Conservation (phyloP, 1,139 yeast species). For the Meyerozyma guilliermondii region DNA sequence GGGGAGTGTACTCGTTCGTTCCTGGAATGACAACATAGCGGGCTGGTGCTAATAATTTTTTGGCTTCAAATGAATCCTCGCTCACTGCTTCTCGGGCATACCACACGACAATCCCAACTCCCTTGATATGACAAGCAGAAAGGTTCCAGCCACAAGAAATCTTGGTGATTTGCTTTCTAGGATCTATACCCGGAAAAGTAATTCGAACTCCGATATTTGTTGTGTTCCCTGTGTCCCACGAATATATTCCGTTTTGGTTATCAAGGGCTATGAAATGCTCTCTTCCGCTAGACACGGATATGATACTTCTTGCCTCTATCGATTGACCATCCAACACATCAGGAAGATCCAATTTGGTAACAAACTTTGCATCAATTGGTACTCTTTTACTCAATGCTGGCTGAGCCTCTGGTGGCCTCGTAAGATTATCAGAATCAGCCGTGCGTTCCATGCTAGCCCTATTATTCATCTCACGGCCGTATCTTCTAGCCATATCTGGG, state of each 20-base stretch:
- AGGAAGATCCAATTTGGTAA: constrained; percentile 26
- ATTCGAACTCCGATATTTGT: constrained; percentile 44
- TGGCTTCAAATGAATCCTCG: constrained; percentile 16
- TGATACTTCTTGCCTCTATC: constrained; percentile 22
- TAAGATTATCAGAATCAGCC: constrained; percentile 11
- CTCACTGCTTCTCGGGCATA: constrained; percentile 35
- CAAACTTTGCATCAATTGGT: constrained; percentile 24
- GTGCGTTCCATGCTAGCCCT: constrained; percentile 6
- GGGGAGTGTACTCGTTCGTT: constrained; percentile 31
- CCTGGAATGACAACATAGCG: constrained; percentile 37
- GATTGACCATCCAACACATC: constrained; percentile 5
- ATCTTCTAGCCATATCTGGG: constrained; percentile 3
- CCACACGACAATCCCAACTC: constrained; percentile 62
- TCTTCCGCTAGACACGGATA: constrained; percentile 60
- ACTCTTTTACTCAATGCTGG: constrained; percentile 5
- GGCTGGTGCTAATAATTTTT: constrained; percentile 22
- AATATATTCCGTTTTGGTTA: constrained; percentile 44
- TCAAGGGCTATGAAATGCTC: constrained; percentile 63
- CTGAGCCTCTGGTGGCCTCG: constrained; percentile 16
- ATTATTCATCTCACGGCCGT: constrained; percentile 5
- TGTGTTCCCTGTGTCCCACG: constrained; percentile 56
- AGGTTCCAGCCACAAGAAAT: constrained; percentile 70
- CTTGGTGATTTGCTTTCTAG: constrained; percentile 25
- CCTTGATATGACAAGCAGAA: constrained; percentile 46
- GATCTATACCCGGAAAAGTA: constrained; percentile 25